Conservation (phyloP, 352 stramenopile genomes). For the Phytophthora aleatoria region DNA sequence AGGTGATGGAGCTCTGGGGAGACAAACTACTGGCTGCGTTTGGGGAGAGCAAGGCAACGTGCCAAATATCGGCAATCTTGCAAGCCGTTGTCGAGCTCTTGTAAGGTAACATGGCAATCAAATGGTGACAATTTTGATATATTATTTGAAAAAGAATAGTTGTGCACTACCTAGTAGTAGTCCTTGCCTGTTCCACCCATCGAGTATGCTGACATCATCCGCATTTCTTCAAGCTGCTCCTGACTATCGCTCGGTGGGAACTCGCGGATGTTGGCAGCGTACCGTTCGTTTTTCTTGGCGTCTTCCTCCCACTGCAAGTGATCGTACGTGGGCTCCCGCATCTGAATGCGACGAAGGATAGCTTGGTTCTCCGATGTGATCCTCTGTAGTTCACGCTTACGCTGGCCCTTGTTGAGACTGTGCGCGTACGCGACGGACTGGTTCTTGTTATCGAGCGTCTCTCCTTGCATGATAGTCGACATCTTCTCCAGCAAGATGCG, state of each 20-base stretch:
- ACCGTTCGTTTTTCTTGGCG: conserved; percentile 82
- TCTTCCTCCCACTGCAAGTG: conserved; percentile 91
- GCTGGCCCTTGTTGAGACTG: conserved; percentile 84
- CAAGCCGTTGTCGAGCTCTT: conserved; percentile 44
- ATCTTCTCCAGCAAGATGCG: conserved; percentile 97
- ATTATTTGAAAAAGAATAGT: conserved; percentile 11
- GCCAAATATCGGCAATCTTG: conserved; percentile 59
- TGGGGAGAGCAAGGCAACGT: conserved; percentile 70
- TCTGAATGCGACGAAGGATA: conserved; percentile 91
- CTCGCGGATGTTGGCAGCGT: conserved; percentile 90
- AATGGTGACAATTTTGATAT: conserved; percentile 28
- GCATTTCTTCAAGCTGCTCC: conserved; percentile 50
- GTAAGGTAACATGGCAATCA: conserved; percentile 5
- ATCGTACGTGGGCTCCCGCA: conserved; percentile 89
- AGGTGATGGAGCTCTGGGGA: conserved; percentile 62
- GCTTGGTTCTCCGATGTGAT: conserved; percentile 88
- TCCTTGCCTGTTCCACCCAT: conserved; percentile 45
- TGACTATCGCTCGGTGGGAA: conserved; percentile 59
- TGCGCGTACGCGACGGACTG: conserved; percentile 74
- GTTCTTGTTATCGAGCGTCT: conserved; percentile 89
- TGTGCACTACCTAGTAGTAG: conserved; percentile 36
- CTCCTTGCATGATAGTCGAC: conserved; percentile 94
- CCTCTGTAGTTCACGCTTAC: conserved; percentile 87
- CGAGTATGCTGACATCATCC: conserved; percentile 65
- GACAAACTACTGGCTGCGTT: conserved; percentile 70